Base-by-base conservation (phyloP, 1,284 basidiomycete species). In the Boletellus dicymbophilus region DNA sequence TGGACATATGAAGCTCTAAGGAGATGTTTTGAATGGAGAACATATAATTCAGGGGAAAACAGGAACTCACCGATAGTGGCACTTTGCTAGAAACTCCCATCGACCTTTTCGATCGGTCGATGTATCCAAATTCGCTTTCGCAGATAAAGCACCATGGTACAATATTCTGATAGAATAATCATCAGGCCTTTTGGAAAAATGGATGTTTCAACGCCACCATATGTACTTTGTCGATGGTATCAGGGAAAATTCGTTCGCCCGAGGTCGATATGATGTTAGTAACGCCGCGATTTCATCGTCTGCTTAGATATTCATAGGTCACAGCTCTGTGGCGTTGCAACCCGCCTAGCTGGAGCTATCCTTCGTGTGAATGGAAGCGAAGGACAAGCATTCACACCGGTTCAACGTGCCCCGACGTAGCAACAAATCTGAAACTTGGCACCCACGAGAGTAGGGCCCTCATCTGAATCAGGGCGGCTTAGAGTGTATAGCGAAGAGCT, bases 21-120 rank as follows among this genome's bases (percentile, higher is more conserved):
- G 13, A 16, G 21, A 30, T 41, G 36, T 39, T 51, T 43, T 48
- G 52, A 56, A 49, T 49, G 33, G 42, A n/a, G 48, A 48, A 43
- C 12, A 20, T 23, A n/a, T 27, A 49, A 46, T 40, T 46, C 43
- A 45, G 43, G 51, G 51, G 28, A 25, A 38, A 12, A n/a, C 36
- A 39, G 48, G 58, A 30, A 58, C 45, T 49, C 52, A 27, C 50
- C 44, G 31, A 41, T 20, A n/a, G n/a, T n/a, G n/a, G 43, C 15
- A 7, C 22, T 38, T 30, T 47, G 42, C 16, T 33, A 61, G 59
- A 48, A 51, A 41, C 43, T 42, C 37, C 48, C 53, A 47, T 37
- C 34, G 37, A 44, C 49, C 37, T 48, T 61, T 58, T 48, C 16
- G 38, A 51, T 54, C 31, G 16, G 10, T 33, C 31, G 45, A 57